A percentile compares a stretch with the other conserved stretches of the same genome.
These are phyloP conservation scores for Tympanopsis confertula DNA, from an alignment of 2,329 filamentous ascomycete species.

Conservation along the genomic window DNA sequence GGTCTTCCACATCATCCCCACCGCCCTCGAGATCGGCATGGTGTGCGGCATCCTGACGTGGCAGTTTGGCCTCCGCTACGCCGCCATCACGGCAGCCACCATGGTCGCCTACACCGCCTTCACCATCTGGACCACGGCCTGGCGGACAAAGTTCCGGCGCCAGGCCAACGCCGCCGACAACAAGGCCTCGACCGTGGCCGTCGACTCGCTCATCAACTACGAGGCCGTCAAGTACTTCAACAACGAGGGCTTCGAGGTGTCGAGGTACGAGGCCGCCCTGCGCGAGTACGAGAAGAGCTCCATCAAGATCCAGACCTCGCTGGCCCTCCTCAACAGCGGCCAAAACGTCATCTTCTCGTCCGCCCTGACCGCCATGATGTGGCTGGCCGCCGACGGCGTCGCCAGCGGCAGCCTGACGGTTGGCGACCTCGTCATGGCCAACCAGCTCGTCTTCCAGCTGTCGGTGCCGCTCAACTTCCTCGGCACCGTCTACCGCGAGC, in stretches of 20 bases:
- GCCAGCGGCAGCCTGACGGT: constrained; percentile 73
- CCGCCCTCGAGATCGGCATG: constrained; percentile 82
- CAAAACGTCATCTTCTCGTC: constrained; percentile 96
- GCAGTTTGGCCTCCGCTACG: constrained; percentile 86
- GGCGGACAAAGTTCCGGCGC: constrained; percentile 90
- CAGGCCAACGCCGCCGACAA: constrained; percentile 95
- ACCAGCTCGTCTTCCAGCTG: constrained; percentile 95
- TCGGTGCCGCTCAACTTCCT: constrained; percentile 95
- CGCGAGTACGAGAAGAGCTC: constrained; percentile 82
- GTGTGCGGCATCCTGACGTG: constrained; percentile 95
- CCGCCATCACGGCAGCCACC: constrained; percentile 75
- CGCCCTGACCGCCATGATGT: constrained; percentile 95
- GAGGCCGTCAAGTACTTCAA: constrained; percentile 99
- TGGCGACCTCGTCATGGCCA: constrained; percentile 95
- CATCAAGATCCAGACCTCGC: constrained; percentile 90
- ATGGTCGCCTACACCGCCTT: constrained; percentile 93
- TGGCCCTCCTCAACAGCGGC: constrained; percentile 84
- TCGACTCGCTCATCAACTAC: constrained; percentile 96
- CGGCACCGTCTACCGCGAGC: constrained; percentile 92
- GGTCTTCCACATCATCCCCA: constrained; percentile 97
- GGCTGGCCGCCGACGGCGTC: constrained; percentile 82
- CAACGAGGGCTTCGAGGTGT: constrained; percentile 90
- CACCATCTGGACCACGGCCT: constrained; percentile 90
- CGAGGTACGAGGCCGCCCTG: constrained; percentile 78
- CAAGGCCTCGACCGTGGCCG: constrained; percentile 83